phyloP scores from a whole-genome alignment of 1,284 basidiomycete species.

The Cerrena zonata region DNA sequence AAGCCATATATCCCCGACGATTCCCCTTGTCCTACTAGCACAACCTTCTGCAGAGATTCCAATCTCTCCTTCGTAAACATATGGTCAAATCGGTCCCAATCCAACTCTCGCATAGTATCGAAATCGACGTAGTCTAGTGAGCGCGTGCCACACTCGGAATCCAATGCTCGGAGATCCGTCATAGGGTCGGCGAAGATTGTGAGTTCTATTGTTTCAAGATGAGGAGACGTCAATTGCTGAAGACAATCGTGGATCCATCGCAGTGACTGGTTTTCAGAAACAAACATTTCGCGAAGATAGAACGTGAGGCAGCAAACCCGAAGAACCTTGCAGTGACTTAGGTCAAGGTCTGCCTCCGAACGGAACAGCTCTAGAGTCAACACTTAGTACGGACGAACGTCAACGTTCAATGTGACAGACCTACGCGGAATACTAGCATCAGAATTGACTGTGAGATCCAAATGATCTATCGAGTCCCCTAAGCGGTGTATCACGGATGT shows the following conservation, averaged over 20 bases:
- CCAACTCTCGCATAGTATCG: constrained; percentile 18
- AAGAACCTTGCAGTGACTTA: constrained; percentile 12
- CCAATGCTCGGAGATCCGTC: constrained; percentile 19
- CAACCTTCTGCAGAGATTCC: constrained; percentile 9
- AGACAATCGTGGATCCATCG: constrained; percentile 25
- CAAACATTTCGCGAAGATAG: constrained; percentile 23
- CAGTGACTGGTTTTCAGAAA: constrained; percentile 19
- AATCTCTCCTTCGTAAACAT: constrained; percentile 5
- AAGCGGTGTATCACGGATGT: not conserved
- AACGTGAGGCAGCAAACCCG: constrained; percentile 17
- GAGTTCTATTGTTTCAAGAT: constrained; percentile 19
- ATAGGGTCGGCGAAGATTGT: constrained; percentile 20
- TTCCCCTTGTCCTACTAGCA: constrained; percentile 16
- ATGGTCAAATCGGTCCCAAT: constrained; percentile 18
- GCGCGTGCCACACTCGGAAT: constrained; percentile 24
- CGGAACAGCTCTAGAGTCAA: constrained; percentile 12
- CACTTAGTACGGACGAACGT: not conserved
- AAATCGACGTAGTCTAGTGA: constrained; percentile 17
- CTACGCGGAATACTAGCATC: not conserved
- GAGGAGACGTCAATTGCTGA: constrained; percentile 18
- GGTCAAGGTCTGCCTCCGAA: constrained; percentile 10
- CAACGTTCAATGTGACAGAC: not conserved
- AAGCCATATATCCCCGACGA: not conserved
- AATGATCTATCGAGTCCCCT: not conserved
- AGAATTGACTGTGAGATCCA: not conserved